A percentile compares a stretch with the other conserved stretches of the same genome.
These are phyloP conservation scores for Xerocomus potaroensis DNA, from an alignment of 768 basidiomycete species.

Conservation along the genomic window DNA sequence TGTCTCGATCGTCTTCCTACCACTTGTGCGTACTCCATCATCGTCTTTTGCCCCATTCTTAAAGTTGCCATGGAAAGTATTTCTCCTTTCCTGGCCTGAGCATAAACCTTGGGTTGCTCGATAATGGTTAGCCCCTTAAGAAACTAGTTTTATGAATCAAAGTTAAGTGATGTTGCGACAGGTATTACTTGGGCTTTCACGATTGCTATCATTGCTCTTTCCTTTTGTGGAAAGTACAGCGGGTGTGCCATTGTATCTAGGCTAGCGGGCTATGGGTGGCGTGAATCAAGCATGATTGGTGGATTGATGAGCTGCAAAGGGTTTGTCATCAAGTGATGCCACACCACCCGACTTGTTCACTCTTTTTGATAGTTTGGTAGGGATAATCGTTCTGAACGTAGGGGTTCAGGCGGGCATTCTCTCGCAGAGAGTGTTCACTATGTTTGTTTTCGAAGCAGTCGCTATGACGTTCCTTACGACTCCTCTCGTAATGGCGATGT, in stretches of 20 bases:
- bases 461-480: slow-evolving; percentile 84
- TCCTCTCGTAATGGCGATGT: slow-evolving; percentile 61
- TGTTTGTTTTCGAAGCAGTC: slow-evolving; percentile 88
- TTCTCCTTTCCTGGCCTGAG: slow-evolving; percentile 89
- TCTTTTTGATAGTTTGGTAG: slow-evolving; percentile 87
- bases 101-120: slow-evolving; percentile 80
- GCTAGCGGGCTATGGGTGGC: slow-evolving; percentile 65
- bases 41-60: not conserved
- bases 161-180: slow-evolving; percentile 19
- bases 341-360: too few relatives aligned
- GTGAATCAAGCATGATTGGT: slow-evolving; percentile 82
- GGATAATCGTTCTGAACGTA: slow-evolving; percentile 93
- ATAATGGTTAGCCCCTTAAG: slow-evolving; percentile 50
- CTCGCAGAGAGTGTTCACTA: slow-evolving; percentile 74
- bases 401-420: slow-evolving; percentile 80
- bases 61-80: slow-evolving; percentile 46
- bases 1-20: slow-evolving; percentile 84
- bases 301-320: slow-evolving; percentile 95
- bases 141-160: not conserved
- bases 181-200: slow-evolving; percentile 87
- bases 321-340: slow-evolving; percentile 40
- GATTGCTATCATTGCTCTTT: slow-evolving; percentile 68
- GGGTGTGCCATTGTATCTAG: slow-evolving; percentile 73
- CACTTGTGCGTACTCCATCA: slow-evolving; percentile 46
- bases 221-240: slow-evolving; percentile 85